A percentile compares a stretch with the other conserved stretches of the same genome.
Conservation (phyloP, 352 stramenopile genomes). For the Pythium grandisporangium region DNA sequence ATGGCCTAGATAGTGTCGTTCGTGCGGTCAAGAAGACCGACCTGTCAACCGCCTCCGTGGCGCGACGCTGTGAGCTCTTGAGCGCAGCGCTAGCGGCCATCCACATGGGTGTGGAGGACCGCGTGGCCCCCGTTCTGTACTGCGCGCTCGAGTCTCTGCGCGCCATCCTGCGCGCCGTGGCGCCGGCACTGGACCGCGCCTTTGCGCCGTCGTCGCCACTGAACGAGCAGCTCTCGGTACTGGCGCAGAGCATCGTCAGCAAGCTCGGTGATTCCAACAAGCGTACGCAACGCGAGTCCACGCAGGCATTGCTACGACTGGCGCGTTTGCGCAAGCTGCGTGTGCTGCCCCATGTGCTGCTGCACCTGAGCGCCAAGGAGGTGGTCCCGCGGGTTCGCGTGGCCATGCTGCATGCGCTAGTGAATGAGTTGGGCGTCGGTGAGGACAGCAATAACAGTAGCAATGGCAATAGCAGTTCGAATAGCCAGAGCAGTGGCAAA, state of each 20-base stretch:
- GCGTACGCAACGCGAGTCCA: conserved; percentile 60
- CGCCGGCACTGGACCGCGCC: conserved; percentile 29
- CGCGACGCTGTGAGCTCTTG: conserved; percentile 52
- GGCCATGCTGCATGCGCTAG: conserved; percentile 42
- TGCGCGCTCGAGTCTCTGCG: conserved; percentile 69
- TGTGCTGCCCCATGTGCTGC: conserved; percentile 40
- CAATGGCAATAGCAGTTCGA: too few species aligned
- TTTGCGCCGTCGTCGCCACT: conserved; percentile 31
- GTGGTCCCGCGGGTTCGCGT: conserved; percentile 40
- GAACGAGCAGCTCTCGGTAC: conserved; percentile 44
- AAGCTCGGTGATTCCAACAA: conserved; percentile 81
- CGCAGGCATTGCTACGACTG: conserved; percentile 50
- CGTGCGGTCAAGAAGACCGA: conserved; percentile 60
- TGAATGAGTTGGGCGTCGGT: conserved; percentile 41
- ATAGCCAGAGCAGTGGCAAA: too few species aligned
- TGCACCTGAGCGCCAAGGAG: conserved; percentile 55
- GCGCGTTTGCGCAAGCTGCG: conserved; percentile 52
- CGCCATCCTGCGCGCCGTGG: conserved; percentile 54
- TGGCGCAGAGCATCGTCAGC: conserved; percentile 35
- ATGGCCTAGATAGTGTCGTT: conserved; percentile 67
- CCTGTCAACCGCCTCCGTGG: conserved; percentile 20
- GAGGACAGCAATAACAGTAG: too few species aligned
- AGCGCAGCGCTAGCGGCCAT: conserved; percentile 54
- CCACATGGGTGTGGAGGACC: conserved; percentile 66
- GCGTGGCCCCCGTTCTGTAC: conserved; percentile 75